Evolutionary conservation across 2,329 filamentous ascomycete species (phyloP).

Genomic region (Mollisia scopiformis): DNA sequence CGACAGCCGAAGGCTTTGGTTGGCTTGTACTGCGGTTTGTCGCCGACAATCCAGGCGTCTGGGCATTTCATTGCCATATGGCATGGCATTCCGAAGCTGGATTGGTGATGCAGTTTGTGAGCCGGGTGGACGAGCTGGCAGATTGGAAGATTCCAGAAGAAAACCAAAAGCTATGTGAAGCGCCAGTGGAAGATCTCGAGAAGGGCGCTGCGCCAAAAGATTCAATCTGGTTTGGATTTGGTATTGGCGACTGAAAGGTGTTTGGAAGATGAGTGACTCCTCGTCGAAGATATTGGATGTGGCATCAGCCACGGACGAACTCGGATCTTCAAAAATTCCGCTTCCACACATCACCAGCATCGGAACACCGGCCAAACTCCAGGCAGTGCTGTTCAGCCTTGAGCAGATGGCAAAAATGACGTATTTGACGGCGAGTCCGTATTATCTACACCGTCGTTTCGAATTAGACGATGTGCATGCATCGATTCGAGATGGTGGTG

Average conservation of each 20-base stretch:
- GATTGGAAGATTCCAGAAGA: conserved; percentile 47
- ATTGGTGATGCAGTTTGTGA: conserved; percentile 62
- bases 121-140: conserved; percentile 48
- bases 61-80: conserved; percentile 63
- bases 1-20: conserved; percentile 55
- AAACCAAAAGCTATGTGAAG: conserved; percentile 49
- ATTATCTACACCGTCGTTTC: neutral
- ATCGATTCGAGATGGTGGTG: neutral
- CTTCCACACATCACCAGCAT: neutral
- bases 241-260: conserved; percentile 21
- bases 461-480: neutral
- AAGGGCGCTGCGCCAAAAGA: conserved; percentile 54
- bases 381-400: neutral
- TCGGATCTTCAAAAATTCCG: neutral
- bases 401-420: neutral
- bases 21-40: conserved; percentile 58
- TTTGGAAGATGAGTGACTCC: neutral
- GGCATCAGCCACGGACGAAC: neutral
- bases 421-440: neutral
- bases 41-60: conserved; percentile 59
- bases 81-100: conserved; percentile 61
- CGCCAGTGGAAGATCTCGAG: conserved; percentile 45
- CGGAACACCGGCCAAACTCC: neutral
- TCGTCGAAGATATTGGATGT: neutral
- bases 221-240: conserved; percentile 46